These are phyloP conservation scores for Termitomyces sp. DNA, from an alignment of 768 basidiomycete genomes.

Conservation along the genomic window DNA sequence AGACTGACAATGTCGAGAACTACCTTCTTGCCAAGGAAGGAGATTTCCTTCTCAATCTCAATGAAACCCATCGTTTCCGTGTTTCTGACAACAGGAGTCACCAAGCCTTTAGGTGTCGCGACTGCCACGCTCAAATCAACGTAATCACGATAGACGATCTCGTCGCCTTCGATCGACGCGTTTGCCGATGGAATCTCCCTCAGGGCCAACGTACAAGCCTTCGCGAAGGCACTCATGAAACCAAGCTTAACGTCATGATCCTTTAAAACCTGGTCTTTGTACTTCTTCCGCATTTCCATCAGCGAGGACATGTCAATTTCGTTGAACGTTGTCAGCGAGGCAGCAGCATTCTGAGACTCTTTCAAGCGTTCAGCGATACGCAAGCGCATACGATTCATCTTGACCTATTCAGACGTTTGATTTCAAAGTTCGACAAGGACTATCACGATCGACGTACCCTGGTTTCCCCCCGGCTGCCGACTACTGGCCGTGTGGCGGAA, in stretches of 20 bases:
- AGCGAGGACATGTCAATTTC: slow-evolving; percentile 99
- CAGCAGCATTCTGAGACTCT: slow-evolving; percentile 95
- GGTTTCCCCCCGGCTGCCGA: slow-evolving; percentile 72
- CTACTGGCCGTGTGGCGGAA: slow-evolving; percentile 23
- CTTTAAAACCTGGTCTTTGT: slow-evolving; percentile 90
- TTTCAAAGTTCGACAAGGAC: neutral
- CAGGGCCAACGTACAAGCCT: slow-evolving; percentile 77
- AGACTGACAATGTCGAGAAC: neutral
- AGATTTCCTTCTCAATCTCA: slow-evolving; percentile 91
- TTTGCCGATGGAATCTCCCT: slow-evolving; percentile 93
- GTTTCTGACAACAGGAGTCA: slow-evolving; percentile 94
- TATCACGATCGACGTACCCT: slow-evolving; percentile 44
- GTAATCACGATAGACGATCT: slow-evolving; percentile 88
- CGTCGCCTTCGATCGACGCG: slow-evolving; percentile 89
- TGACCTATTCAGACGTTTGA: slow-evolving; percentile 51
- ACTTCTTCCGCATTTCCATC: slow-evolving; percentile 87
- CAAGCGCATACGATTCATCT: slow-evolving; percentile 98
- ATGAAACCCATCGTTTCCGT: slow-evolving; percentile 82
- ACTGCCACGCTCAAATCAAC: slow-evolving; percentile 96
- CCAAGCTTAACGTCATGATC: slow-evolving; percentile 94
- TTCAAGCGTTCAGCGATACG: slow-evolving; percentile 97
- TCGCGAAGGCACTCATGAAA: slow-evolving; percentile 97
- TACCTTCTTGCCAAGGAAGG: slow-evolving; percentile 85
- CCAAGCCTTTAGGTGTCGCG: slow-evolving; percentile 94
- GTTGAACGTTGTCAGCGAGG: slow-evolving; percentile 97